Conservation (phyloP, 2,329 filamentous ascomycete genomes). For the Colletotrichum liriopes region DNA sequence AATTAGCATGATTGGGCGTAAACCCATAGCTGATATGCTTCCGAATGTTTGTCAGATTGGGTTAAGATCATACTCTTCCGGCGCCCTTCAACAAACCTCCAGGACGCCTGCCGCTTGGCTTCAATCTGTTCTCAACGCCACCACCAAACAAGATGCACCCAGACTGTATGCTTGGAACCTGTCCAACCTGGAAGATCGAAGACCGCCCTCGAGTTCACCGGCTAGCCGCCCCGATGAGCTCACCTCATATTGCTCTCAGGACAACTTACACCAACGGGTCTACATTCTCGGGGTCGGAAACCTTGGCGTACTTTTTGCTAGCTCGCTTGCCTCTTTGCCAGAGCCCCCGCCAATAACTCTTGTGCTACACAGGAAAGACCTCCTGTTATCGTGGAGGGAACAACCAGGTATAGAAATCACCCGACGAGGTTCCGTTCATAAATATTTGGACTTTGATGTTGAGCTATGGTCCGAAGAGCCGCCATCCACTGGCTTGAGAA, state of each 20-base stretch:
- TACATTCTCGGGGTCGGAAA: slow-evolving; percentile 87
- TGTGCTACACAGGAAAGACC: slow-evolving; percentile 76
- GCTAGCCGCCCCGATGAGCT: neutral
- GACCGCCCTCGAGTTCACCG: neutral
- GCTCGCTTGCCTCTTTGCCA: slow-evolving; percentile 73
- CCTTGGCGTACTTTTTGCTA: slow-evolving; percentile 84
- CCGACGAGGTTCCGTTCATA: slow-evolving; percentile 52
- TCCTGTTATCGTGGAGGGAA: slow-evolving; percentile 64
- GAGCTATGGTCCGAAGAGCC: slow-evolving; percentile 69
- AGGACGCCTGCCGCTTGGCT: slow-evolving; percentile 51
- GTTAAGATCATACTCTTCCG: neutral
- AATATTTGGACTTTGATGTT: slow-evolving; percentile 60
- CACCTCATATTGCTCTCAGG: neutral
- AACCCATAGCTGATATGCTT: neutral
- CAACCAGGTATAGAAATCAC: slow-evolving; percentile 62
- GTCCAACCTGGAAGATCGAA: slow-evolving; percentile 47
- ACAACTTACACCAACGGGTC: slow-evolving; percentile 64
- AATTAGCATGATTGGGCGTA: neutral
- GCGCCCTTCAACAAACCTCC: neutral
- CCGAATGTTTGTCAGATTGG: neutral
- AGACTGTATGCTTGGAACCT: slow-evolving; percentile 57
- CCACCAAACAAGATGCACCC: slow-evolving; percentile 45
- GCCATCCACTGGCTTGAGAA: slow-evolving; percentile 54
- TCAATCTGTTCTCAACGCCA: slow-evolving; percentile 47
- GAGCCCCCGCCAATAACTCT: slow-evolving; percentile 82